A percentile compares a stretch with the other conserved stretches of the same genome.
Evolutionary conservation across 208 protist genomes (phyloP).

Genomic region (Balamuthia mandrillaris): DNA sequence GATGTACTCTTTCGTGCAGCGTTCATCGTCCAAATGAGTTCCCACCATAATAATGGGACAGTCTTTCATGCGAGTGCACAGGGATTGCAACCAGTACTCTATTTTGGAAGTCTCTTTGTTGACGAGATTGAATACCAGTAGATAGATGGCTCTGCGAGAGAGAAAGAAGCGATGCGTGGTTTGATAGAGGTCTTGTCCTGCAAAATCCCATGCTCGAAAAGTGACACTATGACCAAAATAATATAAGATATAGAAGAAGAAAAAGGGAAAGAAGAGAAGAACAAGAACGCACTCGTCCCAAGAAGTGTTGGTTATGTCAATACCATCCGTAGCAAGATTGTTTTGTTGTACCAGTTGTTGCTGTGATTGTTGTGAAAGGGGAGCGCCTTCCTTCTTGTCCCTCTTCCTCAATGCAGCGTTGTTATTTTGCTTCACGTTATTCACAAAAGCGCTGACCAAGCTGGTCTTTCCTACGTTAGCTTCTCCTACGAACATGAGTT

Average conservation of each 20-base stretch:
- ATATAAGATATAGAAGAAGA: no score
- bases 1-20: background rate
- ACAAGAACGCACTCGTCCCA: conserved; percentile 35
- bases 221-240: no score
- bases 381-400: no score
- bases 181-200: conserved; percentile 31
- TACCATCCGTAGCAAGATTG: conserved; percentile 36
- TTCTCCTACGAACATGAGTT: conserved; percentile 15
- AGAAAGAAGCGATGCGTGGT: conserved; percentile 17
- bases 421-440: no score
- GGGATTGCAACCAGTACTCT: background rate
- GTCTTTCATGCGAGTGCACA: background rate
- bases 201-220: conserved; percentile 39
- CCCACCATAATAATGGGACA: background rate
- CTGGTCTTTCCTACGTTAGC: conserved; percentile 19
- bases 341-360: conserved; percentile 19
- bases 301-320: conserved; percentile 14
- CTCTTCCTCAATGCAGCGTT: no score
- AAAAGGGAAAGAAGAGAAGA: background rate
- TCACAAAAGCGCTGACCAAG: background rate
- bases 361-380: no score
- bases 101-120: background rate
- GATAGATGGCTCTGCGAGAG: background rate
- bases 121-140: background rate
- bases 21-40: background rate